Evolutionary conservation across 345 rosid species (phyloP), one percentile per base, ranked within the genome.

Genomic region (Salix suchowensis): DNA sequence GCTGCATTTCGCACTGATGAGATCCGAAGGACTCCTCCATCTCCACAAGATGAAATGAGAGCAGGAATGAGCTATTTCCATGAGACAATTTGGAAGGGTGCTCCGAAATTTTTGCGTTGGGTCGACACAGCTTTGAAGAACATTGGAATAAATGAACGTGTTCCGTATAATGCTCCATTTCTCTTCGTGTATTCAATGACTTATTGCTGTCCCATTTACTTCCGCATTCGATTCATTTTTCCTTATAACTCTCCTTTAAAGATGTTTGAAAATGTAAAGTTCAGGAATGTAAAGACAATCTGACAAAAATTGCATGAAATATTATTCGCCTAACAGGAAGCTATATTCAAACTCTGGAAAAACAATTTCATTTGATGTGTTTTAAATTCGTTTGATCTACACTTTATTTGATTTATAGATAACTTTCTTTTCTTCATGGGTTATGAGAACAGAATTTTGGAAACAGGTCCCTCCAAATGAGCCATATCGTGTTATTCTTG

Each of bases 1-100:
- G 99, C 99, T 88, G 99, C 98, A 34, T 96, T 96, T 79, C 98
- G 99, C n/a, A 96, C 99, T 0, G 99, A 96, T 86, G 99, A 96
- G 85, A 96, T 96, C 68, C 88, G 97, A 65, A 93, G 99, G 86
- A 92, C 98, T 30, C 94, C 97, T 75, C 98, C 99, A 5, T 88
- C 99, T 54, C 99, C 99, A 0, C 98, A 96, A 84, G 99, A 96
- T 89, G 99, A 96, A 76, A 96, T 93, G 99, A 91, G 99, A 77
- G 96, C 93, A 23, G 98, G 98, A 81, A 93, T 95, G 98, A 95
- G 98, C 76, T 95, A 95, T 84, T 95, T 95, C 88, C 99, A 93
- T 50, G 99, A 95, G 87, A 95, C 99, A 64, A 89, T 95, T 65
- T 96, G 99, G 99, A 92, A 96, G 68, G 99, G 98, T 73, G 98